phyloP scores from a whole-genome alignment of 2,329 filamentous ascomycete species.

The Geosmithia flava region DNA sequence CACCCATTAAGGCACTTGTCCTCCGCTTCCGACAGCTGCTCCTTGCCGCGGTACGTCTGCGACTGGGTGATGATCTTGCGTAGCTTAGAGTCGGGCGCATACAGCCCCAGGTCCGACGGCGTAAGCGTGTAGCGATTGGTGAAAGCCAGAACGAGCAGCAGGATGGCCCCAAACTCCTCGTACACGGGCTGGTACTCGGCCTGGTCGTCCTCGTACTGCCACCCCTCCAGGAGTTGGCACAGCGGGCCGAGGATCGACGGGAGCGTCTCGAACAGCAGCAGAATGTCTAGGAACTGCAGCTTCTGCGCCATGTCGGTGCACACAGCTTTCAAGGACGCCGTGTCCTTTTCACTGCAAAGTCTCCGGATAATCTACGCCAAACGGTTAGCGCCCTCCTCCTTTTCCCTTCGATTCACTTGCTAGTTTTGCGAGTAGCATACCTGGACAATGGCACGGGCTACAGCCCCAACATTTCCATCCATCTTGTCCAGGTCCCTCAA shows the following conservation, averaged over 20 bases:
- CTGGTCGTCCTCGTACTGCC: conserved; percentile 74
- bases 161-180: conserved; percentile 70
- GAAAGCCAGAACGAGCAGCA: conserved; percentile 62
- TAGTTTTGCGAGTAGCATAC: conserved; percentile 23
- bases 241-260: conserved; percentile 59
- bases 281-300: conserved; percentile 58
- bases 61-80: conserved; percentile 51
- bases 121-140: conserved; percentile 63
- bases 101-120: conserved; percentile 49
- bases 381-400: neutral
- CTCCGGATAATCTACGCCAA: conserved; percentile 48
- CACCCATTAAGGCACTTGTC: conserved; percentile 57
- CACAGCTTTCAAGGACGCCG: conserved; percentile 64
- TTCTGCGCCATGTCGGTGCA: conserved; percentile 64
- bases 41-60: conserved; percentile 40
- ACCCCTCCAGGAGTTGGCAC: conserved; percentile 64
- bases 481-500: conserved; percentile 77
- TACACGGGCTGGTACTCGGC: conserved; percentile 77
- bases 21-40: conserved; percentile 53
- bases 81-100: conserved; percentile 51
- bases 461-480: conserved; percentile 83
- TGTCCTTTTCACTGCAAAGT: conserved; percentile 62
- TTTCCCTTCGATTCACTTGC: neutral
- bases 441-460: conserved; percentile 66
- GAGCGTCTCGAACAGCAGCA: conserved; percentile 64